Percentiles rank a stretch among this genome's conserved stretches.
Conservation (phyloP, 2,329 filamentous ascomycete species). For the Exutisphaerella laricina region DNA sequence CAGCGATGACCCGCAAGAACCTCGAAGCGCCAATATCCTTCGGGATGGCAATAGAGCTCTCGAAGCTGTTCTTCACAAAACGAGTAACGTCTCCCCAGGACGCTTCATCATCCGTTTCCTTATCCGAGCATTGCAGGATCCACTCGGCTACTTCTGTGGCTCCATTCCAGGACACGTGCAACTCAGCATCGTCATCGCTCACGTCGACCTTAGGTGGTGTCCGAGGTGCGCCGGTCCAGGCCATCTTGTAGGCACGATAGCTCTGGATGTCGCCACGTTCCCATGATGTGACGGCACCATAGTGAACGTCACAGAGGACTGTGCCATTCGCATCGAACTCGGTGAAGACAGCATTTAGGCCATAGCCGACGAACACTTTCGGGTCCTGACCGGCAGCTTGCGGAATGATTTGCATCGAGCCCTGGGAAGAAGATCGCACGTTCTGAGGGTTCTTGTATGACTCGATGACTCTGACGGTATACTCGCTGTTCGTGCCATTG, state of each 20-base stretch:
- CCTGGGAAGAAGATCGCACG: slow-evolving; percentile 43
- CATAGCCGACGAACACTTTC: slow-evolving; percentile 53
- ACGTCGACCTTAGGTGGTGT: slow-evolving; percentile 31
- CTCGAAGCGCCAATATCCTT: slow-evolving; percentile 14
- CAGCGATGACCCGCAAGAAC: slow-evolving; percentile 28
- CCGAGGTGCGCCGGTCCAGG: slow-evolving; percentile 42
- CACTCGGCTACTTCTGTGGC: slow-evolving; percentile 43
- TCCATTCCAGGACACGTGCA: slow-evolving; percentile 51
- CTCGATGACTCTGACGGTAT: slow-evolving; percentile 29
- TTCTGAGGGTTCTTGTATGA: slow-evolving; percentile 26
- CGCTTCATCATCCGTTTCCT: slow-evolving; percentile 12
- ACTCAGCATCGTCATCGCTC: slow-evolving; percentile 24
- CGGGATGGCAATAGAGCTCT: slow-evolving; percentile 30
- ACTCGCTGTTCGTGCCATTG: slow-evolving; percentile 27
- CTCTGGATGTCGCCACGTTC: slow-evolving; percentile 40
- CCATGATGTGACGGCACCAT: slow-evolving; percentile 31
- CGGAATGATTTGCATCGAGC: slow-evolving; percentile 49
- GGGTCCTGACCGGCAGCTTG: slow-evolving; percentile 37
- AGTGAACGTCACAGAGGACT: slow-evolving; percentile 48
- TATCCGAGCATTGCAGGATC: slow-evolving; percentile 48
- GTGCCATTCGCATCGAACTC: slow-evolving; percentile 42
- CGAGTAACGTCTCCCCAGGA: slow-evolving; percentile 21
- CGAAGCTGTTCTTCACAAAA: slow-evolving; percentile 35
- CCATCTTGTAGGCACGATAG: slow-evolving; percentile 50
- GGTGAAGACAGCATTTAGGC: slow-evolving; percentile 36